Evolutionary conservation across 2,329 filamentous ascomycete genomes (phyloP), one percentile per base, ranked within the genome.

Genomic region (Hortaea werneckii): DNA sequence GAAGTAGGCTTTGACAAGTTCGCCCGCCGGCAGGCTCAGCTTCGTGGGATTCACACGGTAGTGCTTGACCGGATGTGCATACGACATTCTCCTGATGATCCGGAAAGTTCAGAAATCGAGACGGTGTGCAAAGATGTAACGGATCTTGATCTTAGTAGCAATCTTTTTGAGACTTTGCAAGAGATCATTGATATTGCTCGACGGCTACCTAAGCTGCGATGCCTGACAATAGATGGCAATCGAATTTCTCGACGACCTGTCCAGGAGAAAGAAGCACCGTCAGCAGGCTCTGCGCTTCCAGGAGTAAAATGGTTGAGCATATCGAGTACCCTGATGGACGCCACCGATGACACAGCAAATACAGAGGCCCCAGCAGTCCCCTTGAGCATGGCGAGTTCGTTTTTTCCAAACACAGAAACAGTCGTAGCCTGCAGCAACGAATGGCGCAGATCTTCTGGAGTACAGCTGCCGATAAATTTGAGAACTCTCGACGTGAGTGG

Each of bases 1-100:
- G 90, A 96, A 67, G 79, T 96, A 30, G 92, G 92, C 29, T 96
- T 96, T 57, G 88, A 94, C 55, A 95, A 95, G 72, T 87, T 95
- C 54, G 79, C 84, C 39, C 77, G 77, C 54, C 80, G 89, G 65
- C 81, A 94, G 58, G 83, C 88, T 55, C 73, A 83, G 59, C 72
- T 96, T 29, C 72, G 82, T 45, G 85, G 92, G 57, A 74, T 96
- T 49, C 82, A 77, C 54, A 81, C 89, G 45, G 81, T 94, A 42
- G 79, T 96, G 37, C 72, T 98, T 6, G 89, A 96, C 66, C 82
- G 83, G 10, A 67, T 87, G 59, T 73, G 78, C 42, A 76, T 96
- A 50, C 65, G 63, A 6, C 40, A 51, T 48, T 12, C 2, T 26
- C 28, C 35, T 12, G 43, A 48, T 3, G 46, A 54, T 20, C 42